Base-by-base conservation (phyloP, 495 filamentous ascomycete genomes). In the Podospora bellae-mahoneyi region DNA sequence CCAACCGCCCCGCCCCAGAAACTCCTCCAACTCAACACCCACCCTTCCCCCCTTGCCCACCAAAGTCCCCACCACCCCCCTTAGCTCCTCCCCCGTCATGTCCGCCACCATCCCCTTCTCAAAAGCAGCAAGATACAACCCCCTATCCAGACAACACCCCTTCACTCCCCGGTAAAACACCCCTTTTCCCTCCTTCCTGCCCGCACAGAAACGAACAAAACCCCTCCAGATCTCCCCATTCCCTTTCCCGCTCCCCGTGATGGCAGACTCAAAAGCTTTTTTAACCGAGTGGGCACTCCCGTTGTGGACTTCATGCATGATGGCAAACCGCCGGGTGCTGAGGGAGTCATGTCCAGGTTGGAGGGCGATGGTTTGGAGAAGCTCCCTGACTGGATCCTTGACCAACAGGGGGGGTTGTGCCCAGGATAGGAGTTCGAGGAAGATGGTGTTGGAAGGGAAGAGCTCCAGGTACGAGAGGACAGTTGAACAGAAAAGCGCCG, bases 391-490 rank as follows among this genome's bases (percentile, higher is more conserved):
- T 44, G 89, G 89, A 70, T 94, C 90, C 66, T 90, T 84, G 67
- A 97, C 85, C 44, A 85, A 86, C 20, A 90, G 82, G 5, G 87
- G 78, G 1, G 68, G 58, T 72, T 92, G 87, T 72, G 90, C 88
- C 88, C 88, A 93, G 10, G 85, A 81, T 75, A 89, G 89, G 16
- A 94, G 80, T 18, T 84, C 79, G 62, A 94, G 84, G 69, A 97
- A 90, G 48, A 93, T 84, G 1, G 89, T 92, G 80, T 97, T 97
- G 32, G 84, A 80, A 0, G 93, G 93, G 77, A 91, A 96, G 13
- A 80, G 71, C 4, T 68, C 64, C 34, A 95, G 77, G 68, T 88
- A 89, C 30, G 85, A 74, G 5, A 79, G 70, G 3, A 97, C 81
- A 4, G 86, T 74, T 20, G 80, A 73, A 53, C 91, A 89, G 62